Evolutionary conservation across 148 eudicot genomes (phyloP).

Genomic region (Bassia scoparia): DNA sequence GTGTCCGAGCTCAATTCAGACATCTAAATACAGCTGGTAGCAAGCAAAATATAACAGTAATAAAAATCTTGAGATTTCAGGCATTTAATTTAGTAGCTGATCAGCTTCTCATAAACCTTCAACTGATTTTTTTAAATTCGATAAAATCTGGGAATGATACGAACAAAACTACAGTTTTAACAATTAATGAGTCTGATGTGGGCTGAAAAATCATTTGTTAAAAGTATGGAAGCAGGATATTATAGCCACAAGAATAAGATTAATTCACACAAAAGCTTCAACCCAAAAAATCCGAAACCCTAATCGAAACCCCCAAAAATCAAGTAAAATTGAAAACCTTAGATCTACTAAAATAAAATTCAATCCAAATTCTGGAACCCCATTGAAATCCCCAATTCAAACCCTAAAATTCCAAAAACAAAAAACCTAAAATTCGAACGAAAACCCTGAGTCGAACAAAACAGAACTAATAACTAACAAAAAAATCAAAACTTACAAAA

Average conservation of each 20-base stretch:
- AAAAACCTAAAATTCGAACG: too few relatives aligned
- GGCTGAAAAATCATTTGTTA: background rate
- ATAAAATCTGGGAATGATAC: background rate
- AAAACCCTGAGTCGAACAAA: too few relatives aligned
- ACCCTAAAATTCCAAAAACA: too few relatives aligned
- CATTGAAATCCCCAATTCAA: too few relatives aligned
- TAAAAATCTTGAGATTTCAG: background rate
- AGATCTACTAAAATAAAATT: too few relatives aligned
- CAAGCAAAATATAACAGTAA: background rate
- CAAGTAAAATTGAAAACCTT: too few relatives aligned
- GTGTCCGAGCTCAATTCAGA: background rate
- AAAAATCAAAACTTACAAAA: too few relatives aligned
- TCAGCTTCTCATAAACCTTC: background rate
- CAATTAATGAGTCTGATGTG: background rate
- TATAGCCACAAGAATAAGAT: background rate
- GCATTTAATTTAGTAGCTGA: background rate
- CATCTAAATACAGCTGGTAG: background rate
- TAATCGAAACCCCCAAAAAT: too few relatives aligned
- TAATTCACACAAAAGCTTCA: background rate
- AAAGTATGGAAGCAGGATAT: background rate
- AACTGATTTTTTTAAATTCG: background rate
- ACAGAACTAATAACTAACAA: too few relatives aligned
- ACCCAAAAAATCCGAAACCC: too few relatives aligned
- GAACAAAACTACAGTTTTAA: background rate
- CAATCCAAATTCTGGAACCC: too few relatives aligned